Evolutionary conservation across 2,329 filamentous ascomycete genomes (phyloP).

Genomic region (Colletotrichum lini): DNA sequence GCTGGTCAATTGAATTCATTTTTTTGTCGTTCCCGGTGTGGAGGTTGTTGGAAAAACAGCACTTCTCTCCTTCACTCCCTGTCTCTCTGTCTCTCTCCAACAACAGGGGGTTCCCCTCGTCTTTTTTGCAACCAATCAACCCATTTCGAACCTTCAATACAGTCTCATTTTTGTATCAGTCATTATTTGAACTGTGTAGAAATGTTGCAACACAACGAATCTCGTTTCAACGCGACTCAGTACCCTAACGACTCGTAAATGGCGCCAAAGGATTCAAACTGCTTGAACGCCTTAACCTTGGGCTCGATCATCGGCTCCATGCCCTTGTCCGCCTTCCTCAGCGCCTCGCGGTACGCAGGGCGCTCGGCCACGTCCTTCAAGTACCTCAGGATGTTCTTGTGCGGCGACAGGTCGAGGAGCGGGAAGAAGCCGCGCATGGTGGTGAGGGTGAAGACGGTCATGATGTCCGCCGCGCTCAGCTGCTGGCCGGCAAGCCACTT

Average conservation of each 20-base stretch:
- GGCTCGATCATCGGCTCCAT: constrained; percentile 50
- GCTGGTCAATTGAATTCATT: constrained; percentile 26
- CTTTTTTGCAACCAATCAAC: no score
- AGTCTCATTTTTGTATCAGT: not conserved
- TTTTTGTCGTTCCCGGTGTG: not conserved
- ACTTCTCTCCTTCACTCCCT: no score
- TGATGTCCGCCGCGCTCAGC: constrained; percentile 77
- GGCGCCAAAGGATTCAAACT: constrained; percentile 17
- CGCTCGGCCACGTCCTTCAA: constrained; percentile 60
- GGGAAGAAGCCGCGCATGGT: constrained; percentile 70
- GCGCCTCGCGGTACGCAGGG: constrained; percentile 62
- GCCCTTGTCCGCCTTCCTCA: constrained; percentile 64
- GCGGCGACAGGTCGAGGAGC: constrained; percentile 56
- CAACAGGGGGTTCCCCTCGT: no score
- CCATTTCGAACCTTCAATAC: no score
- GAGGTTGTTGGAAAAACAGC: no score
- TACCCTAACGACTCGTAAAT: constrained; percentile 9
- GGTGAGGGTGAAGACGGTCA: constrained; percentile 73
- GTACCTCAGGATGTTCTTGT: constrained; percentile 61
- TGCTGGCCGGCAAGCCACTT: constrained; percentile 72
- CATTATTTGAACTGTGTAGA: not conserved
- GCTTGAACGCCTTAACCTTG: constrained; percentile 31
- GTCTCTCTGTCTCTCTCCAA: no score
- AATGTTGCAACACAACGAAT: not conserved
- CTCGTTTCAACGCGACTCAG: not conserved